Evolutionary conservation across 1,139 yeast species (phyloP), one percentile per base, ranked within the genome.

Genomic region (Pneumocystis murina): DNA sequence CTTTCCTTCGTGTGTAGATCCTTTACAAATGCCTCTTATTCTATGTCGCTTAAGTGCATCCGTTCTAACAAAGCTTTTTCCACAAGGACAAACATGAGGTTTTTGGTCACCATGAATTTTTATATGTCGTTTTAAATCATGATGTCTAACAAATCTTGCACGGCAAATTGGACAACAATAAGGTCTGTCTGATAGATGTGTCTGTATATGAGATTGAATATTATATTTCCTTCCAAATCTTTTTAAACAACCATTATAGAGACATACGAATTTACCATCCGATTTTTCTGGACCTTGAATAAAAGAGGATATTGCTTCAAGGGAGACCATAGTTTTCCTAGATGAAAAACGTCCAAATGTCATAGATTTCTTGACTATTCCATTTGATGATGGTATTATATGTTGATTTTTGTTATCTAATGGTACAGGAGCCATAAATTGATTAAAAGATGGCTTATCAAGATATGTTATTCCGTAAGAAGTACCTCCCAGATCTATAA

Each of bases 161-260:
- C 75, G 75, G 70, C 85, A 82, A 14, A 70, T 69, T 3, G 83
- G 82, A 73, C 92, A 87, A 2, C 73, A 67, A 71, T 86, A 84
- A 4, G 99, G 99, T 64, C 97, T 78, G 74, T 94, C 98, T 73
- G 94, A 85, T 63, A 94, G 77, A 78, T 94, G 99, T 0, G 98
- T 94, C 73, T 94, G 98, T 65, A 94, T 91, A 73, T 94, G 99
- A 0, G 97, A 89, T 67, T 97, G 80, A n/a, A 89, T 90, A 72
- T 94, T 94, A 75, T 94, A 94, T 62, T 96, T 79, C 71, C 98
- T 80, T 10, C 91, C 84, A 75, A 94, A 92, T 65, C 81, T 78
- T 74, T 94, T 90, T 20, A 88, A 87, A 75, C 99, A 94, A 64
- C 82, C 80, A 35, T 87, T 83, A 74, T 80, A 92, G 65, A 82